A percentile compares a stretch with the other conserved stretches of the same genome.
Conservation (phyloP, 73 alveolate species). For the Symbiodinium pilosum region DNA sequence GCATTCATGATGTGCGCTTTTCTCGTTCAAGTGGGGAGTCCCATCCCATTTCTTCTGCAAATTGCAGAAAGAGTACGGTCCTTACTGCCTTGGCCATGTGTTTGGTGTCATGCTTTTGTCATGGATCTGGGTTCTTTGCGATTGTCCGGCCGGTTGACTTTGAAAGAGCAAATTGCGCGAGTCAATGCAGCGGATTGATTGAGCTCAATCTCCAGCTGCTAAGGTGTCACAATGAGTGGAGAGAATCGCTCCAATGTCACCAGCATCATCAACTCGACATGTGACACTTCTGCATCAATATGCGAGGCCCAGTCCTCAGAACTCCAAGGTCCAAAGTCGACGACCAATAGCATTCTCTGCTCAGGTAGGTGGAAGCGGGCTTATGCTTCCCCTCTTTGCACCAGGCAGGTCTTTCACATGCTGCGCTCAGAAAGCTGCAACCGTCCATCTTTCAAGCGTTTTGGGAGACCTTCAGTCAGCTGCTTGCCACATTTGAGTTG, state of each 20-base stretch:
- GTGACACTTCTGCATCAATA: background rate
- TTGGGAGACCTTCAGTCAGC: background rate
- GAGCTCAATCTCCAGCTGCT: background rate
- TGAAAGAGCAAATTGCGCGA: too few relatives aligned
- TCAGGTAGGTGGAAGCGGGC: slow-evolving; percentile 59
- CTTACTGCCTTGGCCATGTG: background rate
- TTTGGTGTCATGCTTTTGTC: too few relatives aligned
- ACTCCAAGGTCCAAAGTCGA: background rate
- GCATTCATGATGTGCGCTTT: too few relatives aligned
- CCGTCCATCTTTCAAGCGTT: background rate
- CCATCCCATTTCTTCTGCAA: background rate
- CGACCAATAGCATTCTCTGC: too few relatives aligned
- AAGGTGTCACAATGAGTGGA: background rate
- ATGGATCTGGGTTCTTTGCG: too few relatives aligned
- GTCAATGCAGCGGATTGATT: background rate
- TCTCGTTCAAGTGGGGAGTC: background rate
- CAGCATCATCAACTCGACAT: background rate
- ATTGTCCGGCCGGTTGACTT: too few relatives aligned
- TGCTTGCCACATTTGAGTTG: background rate
- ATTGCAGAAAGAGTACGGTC: background rate
- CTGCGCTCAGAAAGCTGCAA: too few relatives aligned
- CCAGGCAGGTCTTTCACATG: background rate
- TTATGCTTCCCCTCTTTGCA: slow-evolving; percentile 27
- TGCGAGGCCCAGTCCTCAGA: background rate
- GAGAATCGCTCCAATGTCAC: background rate